Base-by-base conservation (phyloP, 2,329 filamentous ascomycete species). In the Metarhizium guizhouense region DNA sequence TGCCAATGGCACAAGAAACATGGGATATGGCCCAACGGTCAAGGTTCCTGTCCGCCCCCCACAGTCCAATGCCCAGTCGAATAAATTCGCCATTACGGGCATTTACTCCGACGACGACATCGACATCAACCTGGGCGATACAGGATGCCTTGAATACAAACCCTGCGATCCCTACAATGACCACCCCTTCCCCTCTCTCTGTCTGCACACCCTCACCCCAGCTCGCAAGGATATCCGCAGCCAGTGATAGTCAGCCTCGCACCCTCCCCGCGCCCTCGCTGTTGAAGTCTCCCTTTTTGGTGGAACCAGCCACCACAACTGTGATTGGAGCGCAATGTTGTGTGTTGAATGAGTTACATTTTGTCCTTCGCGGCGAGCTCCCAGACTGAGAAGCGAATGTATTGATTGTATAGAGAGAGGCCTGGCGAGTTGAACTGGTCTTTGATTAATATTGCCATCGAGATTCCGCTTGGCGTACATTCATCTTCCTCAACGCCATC, bases 171-270 rank as follows among this genome's bases (percentile, higher is more conserved):
- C 48, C 14, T 51, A 45, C 52, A 45, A 29, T 4, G 47, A 38
- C 30, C 53, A 18, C 45, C 30, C 40, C 55, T 45, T 20, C n/a
- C 38, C n/a, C 5, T 20, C 18, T n/a, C 14, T 18, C 18, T 32
- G 14, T 30, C 36, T 29, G 18, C 51, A 20, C 38, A 16, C 42
- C 32, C 53, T 47, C 49, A 43, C 42, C 49, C 38, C 13, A 20
- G 3, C 25, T 13, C 25, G 47, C 56, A 43, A 55, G 51, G 54
- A 38, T 54, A 18, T 20, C 45, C 32, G 32, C 45, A 47, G 50
- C 45, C 50, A 51, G 53, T 55, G 47, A 50, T 29, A 49, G 54
- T 57, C 53, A 55, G 53, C 53, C 32, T 55, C 43, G 32, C 47
- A 45, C 36, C 45, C 49, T 52, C 43, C 47, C 52, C 47, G 49